These are phyloP conservation scores for Lolium rigidum DNA, from an alignment of 176 grass and related monocot genomes.

Conservation along the genomic window DNA sequence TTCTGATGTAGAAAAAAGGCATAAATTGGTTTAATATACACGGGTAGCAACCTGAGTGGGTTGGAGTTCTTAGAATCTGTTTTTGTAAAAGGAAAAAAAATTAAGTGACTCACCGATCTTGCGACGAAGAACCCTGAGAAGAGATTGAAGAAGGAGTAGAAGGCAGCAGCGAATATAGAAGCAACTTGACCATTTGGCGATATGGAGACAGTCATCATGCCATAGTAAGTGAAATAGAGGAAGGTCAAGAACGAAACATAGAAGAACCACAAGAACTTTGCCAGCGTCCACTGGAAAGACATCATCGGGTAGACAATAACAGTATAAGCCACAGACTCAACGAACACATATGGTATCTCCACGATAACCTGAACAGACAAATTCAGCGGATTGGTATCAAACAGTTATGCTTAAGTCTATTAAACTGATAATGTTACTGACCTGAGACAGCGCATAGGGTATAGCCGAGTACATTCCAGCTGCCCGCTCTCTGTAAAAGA, in stretches of 20 bases:
- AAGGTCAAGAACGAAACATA: constrained; percentile 67
- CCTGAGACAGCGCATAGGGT: constrained; percentile 80
- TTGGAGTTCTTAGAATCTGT: constrained; percentile 9
- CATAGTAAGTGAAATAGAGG: constrained; percentile 81
- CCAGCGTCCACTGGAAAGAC: constrained; percentile 65
- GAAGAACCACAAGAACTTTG: constrained; percentile 88
- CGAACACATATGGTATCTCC: constrained; percentile 79
- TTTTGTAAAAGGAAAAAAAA: background rate
- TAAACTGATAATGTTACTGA: constrained; percentile 44
- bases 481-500: constrained; percentile 74
- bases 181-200: constrained; percentile 67
- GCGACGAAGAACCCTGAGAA: constrained; percentile 83
- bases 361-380: constrained; percentile 62
- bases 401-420: background rate
- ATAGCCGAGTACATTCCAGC: constrained; percentile 85
- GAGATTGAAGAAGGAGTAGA: constrained; percentile 69
- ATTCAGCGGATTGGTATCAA: constrained; percentile 18
- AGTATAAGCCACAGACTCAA: constrained; percentile 52
- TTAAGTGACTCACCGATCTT: constrained; percentile 47
- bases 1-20: constrained; percentile 45
- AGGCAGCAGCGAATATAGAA: constrained; percentile 63
- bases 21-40: constrained; percentile 29
- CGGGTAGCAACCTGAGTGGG: background rate
- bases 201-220: constrained; percentile 74
- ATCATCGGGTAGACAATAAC: constrained; percentile 69